These are phyloP conservation scores for Urtica urens DNA, from an alignment of 306 rosid genomes.

Conservation along the genomic window DNA sequence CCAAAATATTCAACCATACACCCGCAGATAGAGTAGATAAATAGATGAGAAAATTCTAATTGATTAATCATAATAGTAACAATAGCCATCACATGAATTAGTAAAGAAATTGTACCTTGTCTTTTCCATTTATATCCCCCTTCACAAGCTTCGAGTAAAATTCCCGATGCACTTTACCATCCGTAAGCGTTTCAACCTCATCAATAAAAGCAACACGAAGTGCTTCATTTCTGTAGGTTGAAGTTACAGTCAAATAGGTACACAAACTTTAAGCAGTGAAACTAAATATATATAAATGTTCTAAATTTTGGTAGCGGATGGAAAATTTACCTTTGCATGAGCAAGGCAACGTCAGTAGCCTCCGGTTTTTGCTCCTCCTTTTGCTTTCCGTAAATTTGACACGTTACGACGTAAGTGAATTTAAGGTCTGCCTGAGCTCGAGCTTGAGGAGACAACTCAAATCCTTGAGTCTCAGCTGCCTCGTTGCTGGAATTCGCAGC, in stretches of 20 bases:
- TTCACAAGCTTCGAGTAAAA: slow-evolving; percentile 86
- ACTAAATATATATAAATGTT: neutral
- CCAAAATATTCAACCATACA: too few relatives aligned
- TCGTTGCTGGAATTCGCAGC: slow-evolving; percentile 48
- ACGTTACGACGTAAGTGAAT: slow-evolving; percentile 84
- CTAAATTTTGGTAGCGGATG: neutral
- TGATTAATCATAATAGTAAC: neutral
- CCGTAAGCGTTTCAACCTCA: slow-evolving; percentile 61
- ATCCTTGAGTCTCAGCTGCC: slow-evolving; percentile 50
- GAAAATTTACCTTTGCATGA: slow-evolving; percentile 65
- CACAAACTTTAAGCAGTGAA: slow-evolving; percentile 6
- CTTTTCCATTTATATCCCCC: slow-evolving; percentile 86
- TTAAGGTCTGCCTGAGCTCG: slow-evolving; percentile 89
- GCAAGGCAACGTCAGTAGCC: slow-evolving; percentile 89
- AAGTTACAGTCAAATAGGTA: neutral
- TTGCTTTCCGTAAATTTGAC: slow-evolving; percentile 92
- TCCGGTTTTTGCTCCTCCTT: slow-evolving; percentile 87
- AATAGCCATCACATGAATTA: neutral
- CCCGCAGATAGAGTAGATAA: too few relatives aligned
- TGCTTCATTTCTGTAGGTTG: slow-evolving; percentile 68
- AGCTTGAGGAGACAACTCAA: slow-evolving; percentile 73
- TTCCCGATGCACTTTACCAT: slow-evolving; percentile 56
- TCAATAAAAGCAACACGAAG: slow-evolving; percentile 92
- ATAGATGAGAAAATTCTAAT: neutral
- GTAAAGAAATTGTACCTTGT: slow-evolving; percentile 47